Conservation (phyloP, 2,329 filamentous ascomycete genomes). For the Paraphoma chrysanthemicola region DNA sequence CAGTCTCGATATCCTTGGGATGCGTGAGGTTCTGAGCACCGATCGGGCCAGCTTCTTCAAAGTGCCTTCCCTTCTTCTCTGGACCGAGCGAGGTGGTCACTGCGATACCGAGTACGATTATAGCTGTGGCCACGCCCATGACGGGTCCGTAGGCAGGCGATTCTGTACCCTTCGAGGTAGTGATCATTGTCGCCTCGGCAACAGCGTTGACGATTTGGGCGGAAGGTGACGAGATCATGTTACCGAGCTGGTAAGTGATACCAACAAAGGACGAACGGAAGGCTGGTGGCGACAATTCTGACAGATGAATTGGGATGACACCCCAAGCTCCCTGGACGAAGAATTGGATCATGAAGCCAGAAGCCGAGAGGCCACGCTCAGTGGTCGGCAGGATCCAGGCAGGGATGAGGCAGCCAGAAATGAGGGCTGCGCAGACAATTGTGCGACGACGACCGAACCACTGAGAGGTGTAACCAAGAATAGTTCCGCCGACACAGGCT, state of each 20-base stretch:
- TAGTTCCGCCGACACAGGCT: constrained; percentile 75
- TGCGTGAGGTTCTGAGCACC: constrained; percentile 43
- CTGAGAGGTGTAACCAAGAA: constrained; percentile 77
- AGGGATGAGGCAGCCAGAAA: constrained; percentile 69
- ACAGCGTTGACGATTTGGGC: constrained; percentile 81
- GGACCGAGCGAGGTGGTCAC: constrained; percentile 74
- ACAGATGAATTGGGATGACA: constrained; percentile 69
- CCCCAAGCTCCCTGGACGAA: constrained; percentile 55
- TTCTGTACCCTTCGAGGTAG: constrained; percentile 58
- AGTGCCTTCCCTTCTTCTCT: constrained; percentile 74
- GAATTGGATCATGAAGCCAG: constrained; percentile 72
- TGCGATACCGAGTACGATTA: constrained; percentile 74
- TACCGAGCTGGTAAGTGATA: constrained; percentile 76
- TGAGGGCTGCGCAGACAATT: constrained; percentile 67
- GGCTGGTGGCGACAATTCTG: constrained; percentile 73
- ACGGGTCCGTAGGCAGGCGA: constrained; percentile 76
- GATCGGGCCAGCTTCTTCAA: constrained; percentile 66
- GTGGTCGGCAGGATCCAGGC: constrained; percentile 73
- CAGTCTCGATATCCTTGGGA: constrained; percentile 42
- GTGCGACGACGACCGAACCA: constrained; percentile 75
- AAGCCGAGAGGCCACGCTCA: constrained; percentile 66
- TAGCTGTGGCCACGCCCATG: constrained; percentile 79
- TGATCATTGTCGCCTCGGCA: constrained; percentile 63
- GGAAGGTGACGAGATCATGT: constrained; percentile 75
- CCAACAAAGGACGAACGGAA: constrained; percentile 76